Evolutionary conservation across 805 yeast species (phyloP), one percentile per base, ranked within the genome.

Genomic region (Saccharomyces paradoxus): DNA sequence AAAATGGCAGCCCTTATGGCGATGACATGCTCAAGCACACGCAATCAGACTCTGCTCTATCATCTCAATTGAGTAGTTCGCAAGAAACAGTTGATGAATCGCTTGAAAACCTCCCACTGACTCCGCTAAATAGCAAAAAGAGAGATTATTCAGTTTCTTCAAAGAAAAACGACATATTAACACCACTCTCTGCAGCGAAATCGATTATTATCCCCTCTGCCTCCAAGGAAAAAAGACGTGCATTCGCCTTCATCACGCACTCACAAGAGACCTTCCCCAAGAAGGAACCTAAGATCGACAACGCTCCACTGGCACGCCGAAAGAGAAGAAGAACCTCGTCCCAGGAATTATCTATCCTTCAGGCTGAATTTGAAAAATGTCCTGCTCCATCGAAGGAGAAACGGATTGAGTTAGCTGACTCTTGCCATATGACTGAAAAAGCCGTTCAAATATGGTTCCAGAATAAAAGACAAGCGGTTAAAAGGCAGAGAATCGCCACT

Each of bases 401-500:
- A 65, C 81, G 98, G 61, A 76, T 81, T 48, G 87, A 84, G 59
- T 87, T 94, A 60, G 96, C 98, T 4, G 70, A 74, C 30, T 81
- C 77, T 59, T 95, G 94, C 46, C 84, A 83, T 61, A 94, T 94
- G 98, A 82, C 92, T n/a, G 97, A 91, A 70, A 89, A 91, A 70
- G 96, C 97, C 1, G 96, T 94, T 37, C 99, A 94, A 74, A 89
- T 92, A 58, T 94, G 99, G 99, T 94, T 94, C 74, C 99, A 94
- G 73, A 94, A 94, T 72, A 87, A 84, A 70, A 81, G 99, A 70
- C 97, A 92, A 71, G 79, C 91, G 41, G 72, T 86, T 58, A 80
- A 90, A 64, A 81, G 84, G 62, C 77, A 73, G 55, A 74, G 69
- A 48, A 65, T 58, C 17, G 58, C 64, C 22, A 50, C 58, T 26